phyloP scores from a whole-genome alignment of 176 grass and related monocot species.

The Avena atlantica region DNA sequence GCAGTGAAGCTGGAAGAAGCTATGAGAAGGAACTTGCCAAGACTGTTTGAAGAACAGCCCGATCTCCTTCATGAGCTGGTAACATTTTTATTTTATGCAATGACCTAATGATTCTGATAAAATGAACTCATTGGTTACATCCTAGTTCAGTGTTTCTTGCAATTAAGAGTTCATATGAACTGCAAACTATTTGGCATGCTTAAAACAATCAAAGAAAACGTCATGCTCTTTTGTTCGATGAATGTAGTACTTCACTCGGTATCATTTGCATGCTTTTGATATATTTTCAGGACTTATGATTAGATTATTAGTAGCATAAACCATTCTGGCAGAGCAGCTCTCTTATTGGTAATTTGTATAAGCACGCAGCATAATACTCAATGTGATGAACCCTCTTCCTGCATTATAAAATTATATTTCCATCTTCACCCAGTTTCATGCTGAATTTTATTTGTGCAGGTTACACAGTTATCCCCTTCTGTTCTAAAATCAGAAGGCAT shows the following conservation, averaged over 20 bases:
- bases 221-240: slow-evolving; percentile 19
- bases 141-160: slow-evolving; percentile 13
- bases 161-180: background rate
- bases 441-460: slow-evolving; percentile 57
- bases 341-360: background rate
- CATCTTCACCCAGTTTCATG: slow-evolving; percentile 24
- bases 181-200: slow-evolving; percentile 18
- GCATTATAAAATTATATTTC: slow-evolving; percentile 30
- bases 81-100: slow-evolving; percentile 42
- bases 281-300: slow-evolving; percentile 21
- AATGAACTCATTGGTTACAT: background rate
- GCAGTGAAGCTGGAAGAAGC: slow-evolving; percentile 87
- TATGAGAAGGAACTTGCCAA: slow-evolving; percentile 87
- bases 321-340: slow-evolving; percentile 4
- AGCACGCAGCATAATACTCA: background rate
- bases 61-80: slow-evolving; percentile 97
- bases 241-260: slow-evolving; percentile 10
- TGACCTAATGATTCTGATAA: slow-evolving; percentile 28
- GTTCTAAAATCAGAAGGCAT: slow-evolving; percentile 90
- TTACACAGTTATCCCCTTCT: slow-evolving; percentile 94
- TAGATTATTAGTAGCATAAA: slow-evolving; percentile 24
- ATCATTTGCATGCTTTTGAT: slow-evolving; percentile 32
- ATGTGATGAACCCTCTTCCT: slow-evolving; percentile 7
- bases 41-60: slow-evolving; percentile 92
- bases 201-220: slow-evolving; percentile 26